Base-by-base conservation (phyloP, 352 stramenopile species). In the Thalassiosira ordinaria region DNA sequence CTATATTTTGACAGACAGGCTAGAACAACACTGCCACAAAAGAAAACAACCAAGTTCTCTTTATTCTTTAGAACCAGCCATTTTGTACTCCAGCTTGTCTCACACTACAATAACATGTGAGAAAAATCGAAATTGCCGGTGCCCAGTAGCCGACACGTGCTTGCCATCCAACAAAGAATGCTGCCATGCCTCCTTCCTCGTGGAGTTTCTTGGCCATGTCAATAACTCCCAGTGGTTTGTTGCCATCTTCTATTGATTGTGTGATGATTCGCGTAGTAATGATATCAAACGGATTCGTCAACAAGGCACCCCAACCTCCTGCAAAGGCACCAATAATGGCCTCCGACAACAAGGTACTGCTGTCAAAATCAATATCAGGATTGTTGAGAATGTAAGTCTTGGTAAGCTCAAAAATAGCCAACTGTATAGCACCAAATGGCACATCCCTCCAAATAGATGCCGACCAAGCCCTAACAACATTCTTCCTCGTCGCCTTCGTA, bases 201-300 rank as follows among this genome's bases (percentile, higher is more conserved):
- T 81, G 67, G 24, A 87, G 51, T 49, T 65, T 55, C 22, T 41
- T 22, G 4, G 37, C 47, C 57, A 86, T 71, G 35, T 64, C 65
- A 16, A 53, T 16, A 14, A 82, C 64, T 5, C 59, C 69, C 27
- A 78, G 16, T 0, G 69, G 57, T 52, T 59, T n/a, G 14, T 47
- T 47, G 22, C 20, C 41, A n/a, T 71, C 44, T 60, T 26, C 77
- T 22, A 63, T 56, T 2, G 26, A 39, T 35, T 75, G 55, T 11
- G 65, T 73, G 26, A 81, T 84, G 47, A 93, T 90, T 7, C 81
- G 52, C 13, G 88, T 93, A 33, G 88, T 93, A 33, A 92, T 76
- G 11, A 91, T 78, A 65, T 93, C 88, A 57, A 82, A 83, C 0
- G 86, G 86, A 37, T 78, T 91, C 0, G 88, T 92, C 41, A 91